phyloP scores from a whole-genome alignment of 345 rosid genomes.

The Lumnitzera littorea region DNA sequence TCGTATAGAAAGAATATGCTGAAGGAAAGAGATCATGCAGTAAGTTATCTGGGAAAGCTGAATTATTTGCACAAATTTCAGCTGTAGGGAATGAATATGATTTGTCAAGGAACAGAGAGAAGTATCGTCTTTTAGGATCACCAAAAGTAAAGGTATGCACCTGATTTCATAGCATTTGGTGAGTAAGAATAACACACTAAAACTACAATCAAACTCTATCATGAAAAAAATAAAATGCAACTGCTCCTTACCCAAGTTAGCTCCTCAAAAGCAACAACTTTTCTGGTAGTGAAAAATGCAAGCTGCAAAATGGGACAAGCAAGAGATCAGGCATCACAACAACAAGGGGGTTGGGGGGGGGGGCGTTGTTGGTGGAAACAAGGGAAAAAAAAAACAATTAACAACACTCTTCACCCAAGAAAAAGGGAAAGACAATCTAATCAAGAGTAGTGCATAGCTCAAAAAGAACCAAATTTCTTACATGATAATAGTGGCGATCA shows the following conservation, averaged over 20 bases:
- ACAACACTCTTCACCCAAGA: background rate
- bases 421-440: conserved; percentile 1
- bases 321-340: background rate
- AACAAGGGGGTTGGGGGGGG: background rate
- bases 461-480: conserved; percentile 15
- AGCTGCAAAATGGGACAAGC: conserved; percentile 34
- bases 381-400: no score
- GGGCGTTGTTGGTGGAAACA: no score
- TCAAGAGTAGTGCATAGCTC: background rate
- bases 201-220: background rate
- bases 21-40: no score
- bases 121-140: no score
- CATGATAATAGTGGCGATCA: conserved; percentile 78
- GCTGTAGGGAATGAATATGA: no score
- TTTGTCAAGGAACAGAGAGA: no score
- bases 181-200: no score
- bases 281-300: conserved; percentile 77
- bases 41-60: no score
- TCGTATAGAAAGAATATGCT: no score
- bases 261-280: conserved; percentile 61
- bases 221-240: background rate
- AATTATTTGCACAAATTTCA: no score
- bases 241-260: conserved; percentile 72
- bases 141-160: no score
- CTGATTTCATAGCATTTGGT: no score